Percentiles rank a stretch among this genome's conserved stretches.
These are phyloP conservation scores for Astraeus odoratus DNA, from an alignment of 768 basidiomycete species.

Conservation along the genomic window DNA sequence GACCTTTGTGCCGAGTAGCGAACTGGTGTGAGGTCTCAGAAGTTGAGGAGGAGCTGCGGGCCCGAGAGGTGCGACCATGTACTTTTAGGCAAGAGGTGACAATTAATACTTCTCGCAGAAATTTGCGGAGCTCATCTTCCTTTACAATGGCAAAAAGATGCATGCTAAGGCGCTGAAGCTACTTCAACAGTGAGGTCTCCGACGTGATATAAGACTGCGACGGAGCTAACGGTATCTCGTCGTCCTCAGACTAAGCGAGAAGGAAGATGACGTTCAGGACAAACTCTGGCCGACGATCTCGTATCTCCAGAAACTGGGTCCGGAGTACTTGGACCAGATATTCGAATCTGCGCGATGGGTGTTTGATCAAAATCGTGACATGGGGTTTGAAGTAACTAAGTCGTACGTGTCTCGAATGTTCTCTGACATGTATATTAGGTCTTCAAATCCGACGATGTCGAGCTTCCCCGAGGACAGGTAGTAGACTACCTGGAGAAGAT, in stretches of 20 bases:
- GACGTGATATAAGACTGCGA: not conserved
- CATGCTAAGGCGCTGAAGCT: conserved; percentile 81
- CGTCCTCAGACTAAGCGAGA: conserved; percentile 76
- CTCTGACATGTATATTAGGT: conserved; percentile 44
- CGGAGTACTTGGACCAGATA: conserved; percentile 73
- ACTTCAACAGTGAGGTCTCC: conserved; percentile 64
- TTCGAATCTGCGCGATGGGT: conserved; percentile 83
- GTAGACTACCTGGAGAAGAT: conserved; percentile 72
- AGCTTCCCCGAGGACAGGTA: conserved; percentile 73
- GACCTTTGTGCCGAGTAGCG: conserved; percentile 79
- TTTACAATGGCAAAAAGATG: conserved; percentile 96
- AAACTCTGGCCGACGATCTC: conserved; percentile 77
- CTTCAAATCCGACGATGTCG: conserved; percentile 92
- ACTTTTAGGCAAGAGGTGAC: not conserved
- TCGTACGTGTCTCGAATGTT: not conserved
- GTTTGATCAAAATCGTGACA: conserved; percentile 62
- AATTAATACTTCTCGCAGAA: conserved; percentile 45
- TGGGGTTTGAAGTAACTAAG: conserved; percentile 66
- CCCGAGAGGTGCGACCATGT: conserved; percentile 54
- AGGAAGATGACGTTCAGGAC: conserved; percentile 70
- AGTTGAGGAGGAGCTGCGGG: conserved; percentile 80
- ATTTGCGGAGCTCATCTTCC: conserved; percentile 81
- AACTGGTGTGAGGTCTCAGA: conserved; percentile 98
- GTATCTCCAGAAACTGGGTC: conserved; percentile 88
- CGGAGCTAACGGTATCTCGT: not conserved